Base-by-base conservation (phyloP, 345 rosid genomes). In the Citrus mangshanensis region DNA sequence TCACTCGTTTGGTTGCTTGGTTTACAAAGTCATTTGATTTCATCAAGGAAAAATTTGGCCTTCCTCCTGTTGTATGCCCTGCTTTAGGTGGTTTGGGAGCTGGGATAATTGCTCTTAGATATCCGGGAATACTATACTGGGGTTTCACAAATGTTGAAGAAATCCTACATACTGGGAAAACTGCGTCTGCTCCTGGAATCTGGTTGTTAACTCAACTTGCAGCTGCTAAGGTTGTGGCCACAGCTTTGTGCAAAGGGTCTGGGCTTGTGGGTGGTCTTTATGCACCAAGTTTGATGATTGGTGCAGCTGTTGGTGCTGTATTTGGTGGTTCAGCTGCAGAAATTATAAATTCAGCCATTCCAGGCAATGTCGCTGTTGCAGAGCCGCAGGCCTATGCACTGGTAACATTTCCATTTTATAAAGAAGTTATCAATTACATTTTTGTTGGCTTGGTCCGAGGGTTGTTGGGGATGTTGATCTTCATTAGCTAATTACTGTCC, bases 251-350 rank as follows among this genome's bases (percentile, higher is more conserved):
- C 83, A 96, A 93, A 85, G 99, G 98, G 67, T 93, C 99, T 77
- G 97, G 97, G 73, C 98, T 94, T 84, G 98, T 94, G 30, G 99
- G 99, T 30, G 99, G 97, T 46, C 90, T 96, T 56, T 94, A 96
- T 85, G 99, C 99, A 28, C 99, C 97, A 51, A 96, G 98, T 89
- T 88, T 96, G 88, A 96, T 96, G 99, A 94, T 94, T 84, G 99
- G 98, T 78, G 98, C 99, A 75, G 98, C 98, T 42, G 93, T 91
- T 69, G 99, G 97, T 80, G 99, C 99, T 79, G 98, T 94, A 74
- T 96, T 96, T 91, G 98, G 99, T 49, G 97, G 99, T 68, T 94
- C 89, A 42, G 98, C 98, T 78, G 95, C 98, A 56, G 91, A 90
- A 87, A 78, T 95, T 73, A 91, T 95, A 75, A 93, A 95, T 88